Evolutionary conservation across 2,329 filamentous ascomycete species (phyloP).

Genomic region (Trichoderma polysporum): DNA sequence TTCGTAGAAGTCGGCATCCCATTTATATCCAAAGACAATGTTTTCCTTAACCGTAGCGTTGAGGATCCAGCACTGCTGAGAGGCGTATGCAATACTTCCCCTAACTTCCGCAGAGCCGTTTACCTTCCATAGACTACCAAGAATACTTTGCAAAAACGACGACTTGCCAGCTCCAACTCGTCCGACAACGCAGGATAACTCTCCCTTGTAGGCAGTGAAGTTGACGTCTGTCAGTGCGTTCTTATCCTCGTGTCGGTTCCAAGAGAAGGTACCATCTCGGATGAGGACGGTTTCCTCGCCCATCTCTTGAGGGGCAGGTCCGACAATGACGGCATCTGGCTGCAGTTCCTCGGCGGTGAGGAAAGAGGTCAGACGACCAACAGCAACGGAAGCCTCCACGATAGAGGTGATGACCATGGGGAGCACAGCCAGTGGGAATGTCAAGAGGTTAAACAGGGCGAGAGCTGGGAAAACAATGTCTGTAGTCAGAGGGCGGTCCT

Average conservation of each 20-base stretch:
- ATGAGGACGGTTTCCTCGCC: conserved; percentile 87
- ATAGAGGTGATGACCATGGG: conserved; percentile 98
- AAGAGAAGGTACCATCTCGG: conserved; percentile 85
- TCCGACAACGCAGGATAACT: conserved; percentile 89
- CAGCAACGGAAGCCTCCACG: conserved; percentile 92
- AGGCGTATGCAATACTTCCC: conserved; percentile 85
- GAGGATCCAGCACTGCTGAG: conserved; percentile 94
- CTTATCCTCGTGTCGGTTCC: conserved; percentile 78
- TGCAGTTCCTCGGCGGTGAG: conserved; percentile 89
- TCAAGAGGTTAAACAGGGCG: conserved; percentile 88
- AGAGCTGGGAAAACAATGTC: conserved; percentile 93
- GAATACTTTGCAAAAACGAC: conserved; percentile 80
- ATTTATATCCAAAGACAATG: conserved; percentile 92
- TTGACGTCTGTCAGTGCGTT: conserved; percentile 78
- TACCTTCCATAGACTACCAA: conserved; percentile 90
- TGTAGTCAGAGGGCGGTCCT: conserved; percentile 77
- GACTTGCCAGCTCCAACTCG: conserved; percentile 95
- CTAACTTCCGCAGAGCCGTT: conserved; percentile 80
- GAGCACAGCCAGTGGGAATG: conserved; percentile 88
- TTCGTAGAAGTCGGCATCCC: conserved; percentile 92
- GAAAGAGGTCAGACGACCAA: conserved; percentile 79
- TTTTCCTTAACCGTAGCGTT: conserved; percentile 97
- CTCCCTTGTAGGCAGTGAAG: conserved; percentile 86
- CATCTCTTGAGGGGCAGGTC: conserved; percentile 67
- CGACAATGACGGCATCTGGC: conserved; percentile 70